A percentile compares a stretch with the other conserved stretches of the same genome.
Conservation (phyloP, 1,284 basidiomycete genomes). For the Cystobasidium pallidum region DNA sequence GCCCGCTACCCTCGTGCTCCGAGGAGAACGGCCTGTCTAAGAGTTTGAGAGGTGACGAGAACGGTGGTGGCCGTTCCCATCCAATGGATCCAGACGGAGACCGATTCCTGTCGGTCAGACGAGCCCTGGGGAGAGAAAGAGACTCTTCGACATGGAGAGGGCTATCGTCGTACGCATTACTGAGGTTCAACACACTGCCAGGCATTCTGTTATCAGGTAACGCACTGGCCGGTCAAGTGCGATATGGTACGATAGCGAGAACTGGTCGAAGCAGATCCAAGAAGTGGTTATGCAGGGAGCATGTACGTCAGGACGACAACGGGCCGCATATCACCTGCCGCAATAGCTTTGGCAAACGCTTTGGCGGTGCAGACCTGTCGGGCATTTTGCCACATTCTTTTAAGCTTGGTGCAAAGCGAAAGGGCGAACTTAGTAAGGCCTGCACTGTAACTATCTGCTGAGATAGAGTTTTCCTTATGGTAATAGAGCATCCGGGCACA, state of each 20-base stretch:
- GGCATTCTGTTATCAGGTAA: neutral
- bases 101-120: neutral
- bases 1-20: neutral
- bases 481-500: too few relatives aligned
- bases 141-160: conserved; percentile 16
- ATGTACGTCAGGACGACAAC: neutral
- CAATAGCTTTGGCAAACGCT: too few relatives aligned
- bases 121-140: conserved; percentile 1
- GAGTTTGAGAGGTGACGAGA: neutral
- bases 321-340: neutral
- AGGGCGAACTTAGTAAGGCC: neutral
- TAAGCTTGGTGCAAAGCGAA: neutral
- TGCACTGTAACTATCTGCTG: too few relatives aligned
- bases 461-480: too few relatives aligned
- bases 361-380: neutral
- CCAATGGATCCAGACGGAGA: neutral
- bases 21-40: neutral
- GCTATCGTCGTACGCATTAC: conserved; percentile 13
- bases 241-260: neutral
- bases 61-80: neutral
- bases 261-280: neutral
- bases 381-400: neutral
- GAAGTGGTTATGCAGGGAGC: neutral
- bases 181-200: conserved; percentile 10
- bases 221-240: too few relatives aligned